Percentiles rank a stretch among this genome's conserved stretches.
These are phyloP conservation scores for Hyphodiscus hymeniophilus DNA, from an alignment of 495 filamentous ascomycete species.

Conservation along the genomic window DNA sequence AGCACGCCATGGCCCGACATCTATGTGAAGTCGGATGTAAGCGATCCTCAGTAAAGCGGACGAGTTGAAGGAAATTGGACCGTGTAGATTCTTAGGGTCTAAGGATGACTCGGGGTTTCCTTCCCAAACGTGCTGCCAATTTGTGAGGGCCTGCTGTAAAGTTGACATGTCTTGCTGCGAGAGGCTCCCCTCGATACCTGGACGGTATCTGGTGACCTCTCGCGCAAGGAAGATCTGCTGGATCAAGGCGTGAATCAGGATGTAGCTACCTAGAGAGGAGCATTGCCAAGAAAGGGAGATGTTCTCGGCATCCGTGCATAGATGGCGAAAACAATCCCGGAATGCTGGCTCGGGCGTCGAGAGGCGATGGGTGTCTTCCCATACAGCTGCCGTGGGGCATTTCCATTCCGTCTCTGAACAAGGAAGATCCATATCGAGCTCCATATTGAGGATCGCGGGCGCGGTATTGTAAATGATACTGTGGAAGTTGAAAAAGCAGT, in stretches of 20 bases:
- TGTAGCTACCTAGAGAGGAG: slow-evolving; percentile 58
- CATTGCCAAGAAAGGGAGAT: slow-evolving; percentile 36
- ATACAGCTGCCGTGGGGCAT: slow-evolving; percentile 46
- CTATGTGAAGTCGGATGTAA: slow-evolving; percentile 56
- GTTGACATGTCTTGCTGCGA: slow-evolving; percentile 44
- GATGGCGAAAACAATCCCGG: slow-evolving; percentile 11
- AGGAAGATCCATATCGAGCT: slow-evolving; percentile 79
- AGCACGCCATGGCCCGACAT: slow-evolving; percentile 51
- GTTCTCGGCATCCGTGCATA: background rate
- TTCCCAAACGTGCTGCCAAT: slow-evolving; percentile 57
- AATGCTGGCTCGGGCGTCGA: slow-evolving; percentile 23
- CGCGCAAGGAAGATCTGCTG: slow-evolving; percentile 62
- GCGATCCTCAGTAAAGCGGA: slow-evolving; percentile 56
- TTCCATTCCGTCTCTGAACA: slow-evolving; percentile 87
- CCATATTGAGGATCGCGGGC: slow-evolving; percentile 83
- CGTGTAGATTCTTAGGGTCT: slow-evolving; percentile 42
- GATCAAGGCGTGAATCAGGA: slow-evolving; percentile 58
- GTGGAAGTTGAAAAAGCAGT: slow-evolving; percentile 77
- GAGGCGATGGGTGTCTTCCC: slow-evolving; percentile 29
- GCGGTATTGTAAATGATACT: slow-evolving; percentile 86
- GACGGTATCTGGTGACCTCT: slow-evolving; percentile 47
- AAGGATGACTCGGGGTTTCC: slow-evolving; percentile 42
- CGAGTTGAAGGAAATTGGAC: slow-evolving; percentile 58
- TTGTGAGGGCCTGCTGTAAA: slow-evolving; percentile 37
- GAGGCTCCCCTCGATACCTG: slow-evolving; percentile 30